These are phyloP conservation scores for Gyrodon lividus DNA, from an alignment of 768 basidiomycete species.

Conservation along the genomic window DNA sequence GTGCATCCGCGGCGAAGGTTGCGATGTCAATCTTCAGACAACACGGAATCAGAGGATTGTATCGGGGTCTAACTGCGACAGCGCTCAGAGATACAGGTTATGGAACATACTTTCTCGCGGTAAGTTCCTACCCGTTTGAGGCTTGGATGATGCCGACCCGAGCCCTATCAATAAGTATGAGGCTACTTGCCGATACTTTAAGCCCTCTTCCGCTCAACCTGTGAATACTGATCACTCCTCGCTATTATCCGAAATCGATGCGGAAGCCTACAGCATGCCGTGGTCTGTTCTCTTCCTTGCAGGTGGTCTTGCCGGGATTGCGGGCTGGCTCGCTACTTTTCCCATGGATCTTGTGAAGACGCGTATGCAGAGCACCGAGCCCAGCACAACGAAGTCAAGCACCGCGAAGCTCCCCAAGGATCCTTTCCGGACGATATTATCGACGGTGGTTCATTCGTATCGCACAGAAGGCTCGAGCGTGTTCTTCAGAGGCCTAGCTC, in stretches of 20 bases:
- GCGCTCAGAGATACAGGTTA: constrained; percentile 78
- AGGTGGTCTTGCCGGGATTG: constrained; percentile 74
- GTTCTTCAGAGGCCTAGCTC: constrained; percentile 75
- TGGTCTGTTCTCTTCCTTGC: constrained; percentile 67
- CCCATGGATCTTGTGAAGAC: constrained; percentile 91
- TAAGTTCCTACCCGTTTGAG: constrained; percentile 32
- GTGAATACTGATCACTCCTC: constrained; percentile 31
- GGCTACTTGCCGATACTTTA: constrained; percentile 55
- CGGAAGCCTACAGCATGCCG: constrained; percentile 33
- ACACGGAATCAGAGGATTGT: constrained; percentile 65
- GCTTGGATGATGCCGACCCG: neutral
- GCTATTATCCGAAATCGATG: constrained; percentile 42
- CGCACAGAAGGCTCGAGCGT: constrained; percentile 62
- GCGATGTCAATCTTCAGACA: constrained; percentile 51
- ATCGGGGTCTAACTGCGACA: constrained; percentile 73
- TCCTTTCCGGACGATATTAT: constrained; percentile 58
- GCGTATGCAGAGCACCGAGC: constrained; percentile 62
- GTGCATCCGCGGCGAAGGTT: constrained; percentile 52
- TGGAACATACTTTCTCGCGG: constrained; percentile 82
- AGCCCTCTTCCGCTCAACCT: constrained; percentile 22
- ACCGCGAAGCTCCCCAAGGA: constrained; percentile 26
- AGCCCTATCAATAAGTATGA: constrained; percentile 48
- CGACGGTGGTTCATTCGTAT: constrained; percentile 61
- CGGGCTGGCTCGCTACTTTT: constrained; percentile 81
- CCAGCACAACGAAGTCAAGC: neutral